These are phyloP conservation scores for Tanozyma kutaoensis DNA, from an alignment of 805 yeast genomes.

Conservation along the genomic window DNA sequence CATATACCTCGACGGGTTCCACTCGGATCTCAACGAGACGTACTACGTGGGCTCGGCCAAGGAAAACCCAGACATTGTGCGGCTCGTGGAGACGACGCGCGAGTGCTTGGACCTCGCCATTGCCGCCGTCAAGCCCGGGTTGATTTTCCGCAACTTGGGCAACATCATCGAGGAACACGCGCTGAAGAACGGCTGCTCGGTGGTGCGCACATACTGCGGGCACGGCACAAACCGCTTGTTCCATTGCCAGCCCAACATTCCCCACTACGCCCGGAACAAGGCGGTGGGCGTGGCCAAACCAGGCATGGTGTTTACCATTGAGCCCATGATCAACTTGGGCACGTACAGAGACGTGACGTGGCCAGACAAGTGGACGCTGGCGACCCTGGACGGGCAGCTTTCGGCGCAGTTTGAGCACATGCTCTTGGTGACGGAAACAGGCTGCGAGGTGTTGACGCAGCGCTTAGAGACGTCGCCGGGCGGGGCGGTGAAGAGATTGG, in stretches of 20 bases:
- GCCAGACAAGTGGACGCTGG: constrained; percentile 98
- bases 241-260: constrained; percentile 87
- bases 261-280: constrained; percentile 90
- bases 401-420: constrained; percentile 97
- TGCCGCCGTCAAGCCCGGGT: constrained; percentile 78
- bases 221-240: constrained; percentile 83
- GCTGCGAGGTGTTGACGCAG: constrained; percentile 81
- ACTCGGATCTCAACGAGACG: constrained; percentile 92
- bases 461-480: constrained; percentile 79
- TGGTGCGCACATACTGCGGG: constrained; percentile 84
- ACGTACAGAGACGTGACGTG: constrained; percentile 67
- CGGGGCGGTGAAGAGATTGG: constrained; percentile 55
- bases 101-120: constrained; percentile 82
- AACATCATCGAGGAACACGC: constrained; percentile 84
- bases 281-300: constrained; percentile 89
- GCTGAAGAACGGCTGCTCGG: constrained; percentile 61
- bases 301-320: constrained; percentile 94
- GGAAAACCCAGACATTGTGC: constrained; percentile 67
- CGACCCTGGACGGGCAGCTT: constrained; percentile 77
- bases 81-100: constrained; percentile 79
- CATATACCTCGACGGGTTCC: constrained; percentile 75
- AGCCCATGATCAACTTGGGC: constrained; percentile 92
- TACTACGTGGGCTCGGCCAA: constrained; percentile 89
- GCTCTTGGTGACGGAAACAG: constrained; percentile 81
- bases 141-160: constrained; percentile 77